Percentiles rank a stretch among this genome's conserved stretches.
phyloP scores from a whole-genome alignment of 1,284 basidiomycete genomes.

The Lignosus rhinocerotis region DNA sequence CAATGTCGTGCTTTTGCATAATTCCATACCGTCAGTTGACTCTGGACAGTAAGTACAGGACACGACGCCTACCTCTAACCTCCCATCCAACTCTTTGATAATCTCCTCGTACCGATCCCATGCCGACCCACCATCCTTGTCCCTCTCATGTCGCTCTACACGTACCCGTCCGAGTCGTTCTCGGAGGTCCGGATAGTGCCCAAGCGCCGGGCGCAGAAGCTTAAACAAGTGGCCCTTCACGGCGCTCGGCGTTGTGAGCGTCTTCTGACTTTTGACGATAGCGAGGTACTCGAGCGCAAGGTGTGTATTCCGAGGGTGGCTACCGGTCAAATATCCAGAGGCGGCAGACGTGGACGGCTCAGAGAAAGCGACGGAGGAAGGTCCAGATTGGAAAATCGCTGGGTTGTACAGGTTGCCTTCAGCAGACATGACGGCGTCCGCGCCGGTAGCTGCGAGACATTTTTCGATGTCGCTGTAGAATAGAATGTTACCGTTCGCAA shows the following conservation, averaged over 20 bases:
- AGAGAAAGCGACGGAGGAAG: constrained; percentile 23
- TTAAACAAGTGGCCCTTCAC: constrained; percentile 96
- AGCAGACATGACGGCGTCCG: constrained; percentile 93
- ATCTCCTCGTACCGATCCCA: constrained; percentile 61
- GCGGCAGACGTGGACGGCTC: constrained; percentile 32
- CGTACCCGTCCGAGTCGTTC: constrained; percentile 63
- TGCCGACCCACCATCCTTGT: constrained; percentile 42
- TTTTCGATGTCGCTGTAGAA: constrained; percentile 78
- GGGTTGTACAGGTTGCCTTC: constrained; percentile 97
- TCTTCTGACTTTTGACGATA: constrained; percentile 75
- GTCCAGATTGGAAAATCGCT: constrained; percentile 61
- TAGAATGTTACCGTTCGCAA: constrained; percentile 97
- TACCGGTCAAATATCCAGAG: constrained; percentile 37
- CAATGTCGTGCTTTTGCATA: constrained; percentile 44
- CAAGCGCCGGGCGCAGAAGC: constrained; percentile 80
- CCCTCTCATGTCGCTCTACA: constrained; percentile 35
- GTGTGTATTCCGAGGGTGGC: constrained; percentile 61
- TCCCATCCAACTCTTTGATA: constrained; percentile 63
- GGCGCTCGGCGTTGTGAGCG: constrained; percentile 72
- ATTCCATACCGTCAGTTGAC: not conserved
- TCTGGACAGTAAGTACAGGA: not conserved
- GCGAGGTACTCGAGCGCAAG: constrained; percentile 87
- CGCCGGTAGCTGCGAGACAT: constrained; percentile 82
- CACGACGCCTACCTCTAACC: constrained; percentile 53
- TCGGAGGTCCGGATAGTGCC: constrained; percentile 70